Percentiles rank a stretch among this genome's conserved stretches.
These are phyloP conservation scores for Cercospora sp. DNA, from an alignment of 2,329 filamentous ascomycete genomes.

Conservation along the genomic window DNA sequence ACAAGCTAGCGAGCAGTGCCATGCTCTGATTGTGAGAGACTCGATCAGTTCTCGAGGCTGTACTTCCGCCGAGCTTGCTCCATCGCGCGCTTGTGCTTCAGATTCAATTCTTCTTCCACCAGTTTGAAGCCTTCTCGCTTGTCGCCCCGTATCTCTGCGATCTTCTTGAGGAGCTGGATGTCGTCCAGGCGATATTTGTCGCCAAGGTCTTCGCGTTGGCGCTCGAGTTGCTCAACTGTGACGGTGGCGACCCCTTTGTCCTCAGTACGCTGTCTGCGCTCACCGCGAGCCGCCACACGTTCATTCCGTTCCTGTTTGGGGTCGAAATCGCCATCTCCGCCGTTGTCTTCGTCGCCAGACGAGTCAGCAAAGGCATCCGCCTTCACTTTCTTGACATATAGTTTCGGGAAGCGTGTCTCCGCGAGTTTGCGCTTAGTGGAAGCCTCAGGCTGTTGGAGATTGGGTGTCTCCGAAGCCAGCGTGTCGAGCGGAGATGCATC, in stretches of 20 bases:
- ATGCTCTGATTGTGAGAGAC: neutral
- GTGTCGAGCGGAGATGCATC: neutral
- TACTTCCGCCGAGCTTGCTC: conserved; percentile 9
- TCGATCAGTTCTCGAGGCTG: neutral
- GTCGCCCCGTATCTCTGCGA: conserved; percentile 9
- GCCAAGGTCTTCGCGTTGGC: conserved; percentile 5
- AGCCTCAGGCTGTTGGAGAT: neutral
- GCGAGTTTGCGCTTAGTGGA: neutral
- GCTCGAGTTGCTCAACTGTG: conserved; percentile 7
- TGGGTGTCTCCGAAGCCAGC: neutral
- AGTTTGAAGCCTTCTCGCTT: neutral
- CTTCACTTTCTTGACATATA: neutral
- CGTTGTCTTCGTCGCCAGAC: neutral
- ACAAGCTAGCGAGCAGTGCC: neutral
- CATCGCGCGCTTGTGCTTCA: conserved; percentile 13
- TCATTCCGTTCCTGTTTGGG: neutral
- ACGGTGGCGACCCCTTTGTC: neutral
- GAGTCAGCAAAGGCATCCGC: neutral
- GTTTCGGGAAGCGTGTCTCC: neutral
- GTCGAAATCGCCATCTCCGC: conserved; percentile 8
- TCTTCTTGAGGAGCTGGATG: conserved; percentile 16
- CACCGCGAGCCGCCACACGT: neutral
- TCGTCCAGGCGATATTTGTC: conserved; percentile 11
- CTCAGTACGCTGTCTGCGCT: conserved; percentile 1
- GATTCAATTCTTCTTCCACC: conserved; percentile 10